These are phyloP conservation scores for Carpinus viminea DNA, from an alignment of 306 rosid genomes.

Conservation along the genomic window DNA sequence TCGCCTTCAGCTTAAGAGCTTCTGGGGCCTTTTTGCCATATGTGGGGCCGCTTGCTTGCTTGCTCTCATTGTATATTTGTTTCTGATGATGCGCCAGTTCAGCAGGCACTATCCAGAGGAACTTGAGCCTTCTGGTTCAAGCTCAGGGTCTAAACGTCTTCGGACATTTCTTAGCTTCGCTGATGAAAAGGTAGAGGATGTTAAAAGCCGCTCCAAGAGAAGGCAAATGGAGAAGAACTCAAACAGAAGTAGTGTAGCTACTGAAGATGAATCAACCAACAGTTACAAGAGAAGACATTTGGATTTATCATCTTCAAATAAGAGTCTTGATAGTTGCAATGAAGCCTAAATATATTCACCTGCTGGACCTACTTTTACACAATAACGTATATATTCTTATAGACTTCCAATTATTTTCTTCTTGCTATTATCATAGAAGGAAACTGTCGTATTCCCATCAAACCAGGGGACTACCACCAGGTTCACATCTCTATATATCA, in stretches of 20 bases:
- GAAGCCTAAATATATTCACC: neutral
- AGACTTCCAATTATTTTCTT: neutral
- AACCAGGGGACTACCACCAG: too few species aligned
- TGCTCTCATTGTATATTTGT: constrained; percentile 56
- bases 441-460: too few species aligned
- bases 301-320: constrained; percentile 23
- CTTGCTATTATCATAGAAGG: too few species aligned
- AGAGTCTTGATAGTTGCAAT: neutral
- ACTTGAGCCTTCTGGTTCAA: constrained; percentile 14
- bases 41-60: constrained; percentile 72
- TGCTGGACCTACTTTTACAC: neutral
- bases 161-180: constrained; percentile 68
- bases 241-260: constrained; percentile 27
- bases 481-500: neutral
- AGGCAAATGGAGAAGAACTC: constrained; percentile 62
- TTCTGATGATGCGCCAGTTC: constrained; percentile 58
- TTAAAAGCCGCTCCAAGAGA: constrained; percentile 53
- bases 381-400: neutral
- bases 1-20: constrained; percentile 73
- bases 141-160: constrained; percentile 39
- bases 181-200: constrained; percentile 65
- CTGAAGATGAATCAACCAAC: constrained; percentile 35
- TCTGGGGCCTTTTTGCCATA: constrained; percentile 74
- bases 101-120: constrained; percentile 41
- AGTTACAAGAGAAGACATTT: constrained; percentile 33